Evolutionary conservation across 2,329 filamentous ascomycete species (phyloP).

Genomic region (Fusarium lateritium): DNA sequence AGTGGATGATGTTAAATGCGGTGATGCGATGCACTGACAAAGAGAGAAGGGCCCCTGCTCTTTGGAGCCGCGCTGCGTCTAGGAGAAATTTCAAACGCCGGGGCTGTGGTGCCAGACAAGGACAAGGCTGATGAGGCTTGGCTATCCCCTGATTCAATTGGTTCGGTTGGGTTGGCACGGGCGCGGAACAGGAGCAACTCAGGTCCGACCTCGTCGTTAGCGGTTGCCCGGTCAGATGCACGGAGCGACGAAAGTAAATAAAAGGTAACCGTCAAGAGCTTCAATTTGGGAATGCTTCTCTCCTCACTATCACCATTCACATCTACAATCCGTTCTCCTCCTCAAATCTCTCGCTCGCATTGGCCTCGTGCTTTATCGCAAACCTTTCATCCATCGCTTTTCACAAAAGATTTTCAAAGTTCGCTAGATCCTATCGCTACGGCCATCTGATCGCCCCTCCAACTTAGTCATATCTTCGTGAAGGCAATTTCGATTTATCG

Average conservation of each 20-base stretch:
- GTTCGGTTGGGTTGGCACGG: slow-evolving; percentile 23
- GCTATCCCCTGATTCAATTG: slow-evolving; percentile 26
- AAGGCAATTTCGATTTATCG: slow-evolving; percentile 64
- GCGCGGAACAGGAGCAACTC: slow-evolving; percentile 42
- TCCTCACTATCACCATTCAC: slow-evolving; percentile 44
- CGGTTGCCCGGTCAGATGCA: slow-evolving; percentile 56
- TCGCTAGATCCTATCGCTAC: slow-evolving; percentile 65
- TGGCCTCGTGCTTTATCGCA: slow-evolving; percentile 44
- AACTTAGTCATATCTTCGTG: slow-evolving; percentile 59
- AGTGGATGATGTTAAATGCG: slow-evolving; percentile 33
- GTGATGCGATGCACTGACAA: slow-evolving; percentile 38
- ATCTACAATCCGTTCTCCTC: slow-evolving; percentile 40
- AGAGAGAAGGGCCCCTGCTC: slow-evolving; percentile 35
- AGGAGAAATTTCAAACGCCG: slow-evolving; percentile 42
- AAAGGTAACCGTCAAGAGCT: slow-evolving; percentile 54
- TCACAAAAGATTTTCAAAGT: slow-evolving; percentile 53
- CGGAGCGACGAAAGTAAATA: slow-evolving; percentile 62
- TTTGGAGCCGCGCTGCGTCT: slow-evolving; percentile 26
- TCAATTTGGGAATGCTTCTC: slow-evolving; percentile 37
- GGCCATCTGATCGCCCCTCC: slow-evolving; percentile 64
- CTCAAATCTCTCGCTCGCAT: slow-evolving; percentile 25
- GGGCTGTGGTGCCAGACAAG: slow-evolving; percentile 30
- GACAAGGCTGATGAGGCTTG: slow-evolving; percentile 29
- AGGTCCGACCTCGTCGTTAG: slow-evolving; percentile 29
- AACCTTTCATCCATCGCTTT: slow-evolving; percentile 43